phyloP scores from a whole-genome alignment of 73 alveolate species.

The Tetrahymena borealis region DNA sequence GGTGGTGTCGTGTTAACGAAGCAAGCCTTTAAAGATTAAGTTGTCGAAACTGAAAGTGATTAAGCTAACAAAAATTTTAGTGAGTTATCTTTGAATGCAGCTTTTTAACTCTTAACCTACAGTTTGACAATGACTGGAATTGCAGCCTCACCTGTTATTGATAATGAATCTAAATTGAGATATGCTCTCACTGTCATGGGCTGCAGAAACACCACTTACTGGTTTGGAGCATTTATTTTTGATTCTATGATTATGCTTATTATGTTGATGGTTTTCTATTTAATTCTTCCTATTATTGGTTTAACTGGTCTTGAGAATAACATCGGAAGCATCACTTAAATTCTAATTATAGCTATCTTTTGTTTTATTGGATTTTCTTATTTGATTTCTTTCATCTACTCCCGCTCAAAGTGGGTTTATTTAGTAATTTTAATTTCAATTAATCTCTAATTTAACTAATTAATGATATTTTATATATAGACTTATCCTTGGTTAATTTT shows the following conservation, averaged over 20 bases:
- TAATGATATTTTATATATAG: too few relatives aligned
- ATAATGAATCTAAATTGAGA: conserved; percentile 19
- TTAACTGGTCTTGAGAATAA: not conserved
- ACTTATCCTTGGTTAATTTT: not conserved
- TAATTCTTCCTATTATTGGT: not conserved
- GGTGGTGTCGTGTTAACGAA: not conserved
- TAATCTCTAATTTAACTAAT: too few relatives aligned
- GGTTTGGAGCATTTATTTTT: conserved; percentile 35
- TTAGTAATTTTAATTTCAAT: not conserved
- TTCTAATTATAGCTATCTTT: not conserved
- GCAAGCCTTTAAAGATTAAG: not conserved
- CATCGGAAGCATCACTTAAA: not conserved
- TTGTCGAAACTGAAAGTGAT: not conserved
- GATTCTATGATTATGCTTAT: conserved; percentile 1
- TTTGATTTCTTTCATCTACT: not conserved
- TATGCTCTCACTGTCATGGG: conserved; percentile 42
- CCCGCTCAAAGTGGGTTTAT: not conserved
- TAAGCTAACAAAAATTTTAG: not conserved
- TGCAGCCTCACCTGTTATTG: conserved; percentile 23
- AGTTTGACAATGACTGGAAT: not conserved
- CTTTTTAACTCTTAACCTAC: not conserved
- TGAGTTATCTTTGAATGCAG: not conserved
- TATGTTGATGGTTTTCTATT: not conserved
- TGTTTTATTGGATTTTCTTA: not conserved
- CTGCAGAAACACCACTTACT: conserved; percentile 24